phyloP scores from a whole-genome alignment of 2,329 filamentous ascomycete genomes.

The Ciborinia camelliae region DNA sequence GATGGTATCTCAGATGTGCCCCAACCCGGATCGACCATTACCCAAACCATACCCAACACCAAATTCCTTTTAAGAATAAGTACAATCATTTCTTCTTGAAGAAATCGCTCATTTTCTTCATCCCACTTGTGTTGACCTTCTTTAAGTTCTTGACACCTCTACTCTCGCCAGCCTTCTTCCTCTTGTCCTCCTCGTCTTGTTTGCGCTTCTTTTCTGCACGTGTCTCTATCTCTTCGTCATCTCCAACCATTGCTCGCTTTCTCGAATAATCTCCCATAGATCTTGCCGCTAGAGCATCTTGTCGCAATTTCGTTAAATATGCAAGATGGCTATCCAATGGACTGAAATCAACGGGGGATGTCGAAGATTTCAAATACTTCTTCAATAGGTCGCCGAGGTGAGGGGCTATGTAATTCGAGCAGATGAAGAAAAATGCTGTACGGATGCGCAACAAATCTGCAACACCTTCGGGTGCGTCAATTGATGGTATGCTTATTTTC shows the following conservation, averaged over 20 bases:
- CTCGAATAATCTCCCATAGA: conserved; percentile 67
- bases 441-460: conserved; percentile 46
- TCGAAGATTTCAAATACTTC: conserved; percentile 38
- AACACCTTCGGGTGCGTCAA: conserved; percentile 39
- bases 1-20: conserved; percentile 16
- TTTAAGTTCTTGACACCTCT: conserved; percentile 74
- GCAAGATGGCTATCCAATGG: conserved; percentile 68
- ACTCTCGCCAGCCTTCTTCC: conserved; percentile 72
- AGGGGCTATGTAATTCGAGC: conserved; percentile 46
- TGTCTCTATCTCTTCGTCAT: conserved; percentile 56
- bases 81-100: conserved; percentile 63
- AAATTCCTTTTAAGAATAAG: not conserved
- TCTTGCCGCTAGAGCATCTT: conserved; percentile 67
- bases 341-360: conserved; percentile 57
- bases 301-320: conserved; percentile 62
- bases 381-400: conserved; percentile 41
- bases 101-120: conserved; percentile 97
- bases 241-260: conserved; percentile 63
- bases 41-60: conserved; percentile 19
- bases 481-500: conserved; percentile 27
- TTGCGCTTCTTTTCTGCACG: conserved; percentile 78
- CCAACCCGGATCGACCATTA: conserved; percentile 14
- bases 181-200: conserved; percentile 84
- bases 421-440: conserved; percentile 49
- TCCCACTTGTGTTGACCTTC: conserved; percentile 87